Evolutionary conservation across 495 filamentous ascomycete genomes (phyloP), one percentile per base, ranked within the genome.

Genomic region (Aspergillus hancockii): DNA sequence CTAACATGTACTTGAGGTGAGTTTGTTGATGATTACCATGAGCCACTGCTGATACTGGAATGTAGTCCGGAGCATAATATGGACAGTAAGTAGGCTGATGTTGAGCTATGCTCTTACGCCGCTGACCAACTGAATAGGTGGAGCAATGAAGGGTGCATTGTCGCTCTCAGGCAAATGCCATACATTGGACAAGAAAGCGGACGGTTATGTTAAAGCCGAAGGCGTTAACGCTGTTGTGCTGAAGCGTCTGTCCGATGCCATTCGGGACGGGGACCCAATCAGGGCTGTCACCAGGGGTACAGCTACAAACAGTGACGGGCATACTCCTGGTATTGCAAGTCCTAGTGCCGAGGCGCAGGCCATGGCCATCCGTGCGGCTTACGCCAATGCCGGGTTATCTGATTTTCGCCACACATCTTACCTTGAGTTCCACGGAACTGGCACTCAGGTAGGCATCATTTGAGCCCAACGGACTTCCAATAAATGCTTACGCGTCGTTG

Each of bases 181-280:
- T 22, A 59, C 58, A 36, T 75, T 67, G 63, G 74, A 76, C 50
- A 30, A 49, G 0, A n/a, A 60, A 8, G 72, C 86, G 4, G 62
- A 71, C 52, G 75, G 75, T 1, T 77, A 71, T 59, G 67, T 47
- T 5, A 65, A 74, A 5, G 72, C 75, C 3, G 75, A 77, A 54
- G 75, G 71, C 3, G 54, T 74, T 31, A 63, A 52, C 5, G 52
- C 63, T 7, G 18, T 79, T 0, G 46, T 71, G 4, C 25, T 80
- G 9, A 79, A 77, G 58, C 67, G 52, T 4, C 51, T 75, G 0
- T 31, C 52, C 4, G 56, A 60, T 23, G 75, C 75, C 32, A 61
- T 34, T 62, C 71, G 21, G 67, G 70, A 25, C 6, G 9, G 32
- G 21, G 14, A 19, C 18, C 51, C 51, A 3, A 40, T 53, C 18